Conservation (phyloP, 129 eudicot genomes). For the Helianthus tuberosus region DNA sequence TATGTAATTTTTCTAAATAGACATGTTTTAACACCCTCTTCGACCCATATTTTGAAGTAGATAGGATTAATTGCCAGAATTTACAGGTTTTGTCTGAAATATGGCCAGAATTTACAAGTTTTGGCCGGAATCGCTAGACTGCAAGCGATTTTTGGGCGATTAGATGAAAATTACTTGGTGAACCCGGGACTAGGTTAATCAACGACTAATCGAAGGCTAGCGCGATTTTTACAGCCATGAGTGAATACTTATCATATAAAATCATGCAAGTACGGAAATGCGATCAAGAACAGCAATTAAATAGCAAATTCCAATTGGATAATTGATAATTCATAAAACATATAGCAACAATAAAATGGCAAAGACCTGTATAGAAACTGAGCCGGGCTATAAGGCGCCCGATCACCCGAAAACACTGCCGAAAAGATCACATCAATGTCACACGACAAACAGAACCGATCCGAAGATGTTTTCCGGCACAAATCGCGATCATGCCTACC, state of each 20-base stretch:
- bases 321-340: conserved; percentile 12
- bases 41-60: too few relatives aligned
- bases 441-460: conserved; percentile 68
- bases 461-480: conserved; percentile 51
- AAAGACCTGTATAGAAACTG: conserved; percentile 70
- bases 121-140: too few relatives aligned
- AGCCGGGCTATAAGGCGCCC: conserved; percentile 75
- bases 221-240: too few relatives aligned
- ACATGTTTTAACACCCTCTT: too few relatives aligned
- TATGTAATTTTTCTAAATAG: too few relatives aligned
- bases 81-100: too few relatives aligned
- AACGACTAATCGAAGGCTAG: background rate
- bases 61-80: too few relatives aligned
- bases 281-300: conserved; percentile 1
- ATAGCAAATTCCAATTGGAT: background rate
- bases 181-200: too few relatives aligned
- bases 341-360: conserved; percentile 5
- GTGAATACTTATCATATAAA: background rate
- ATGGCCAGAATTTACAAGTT: too few relatives aligned
- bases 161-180: too few relatives aligned
- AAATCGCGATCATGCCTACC: conserved; percentile 54
- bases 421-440: conserved; percentile 66
- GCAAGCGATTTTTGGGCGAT: too few relatives aligned
- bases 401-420: conserved; percentile 80
- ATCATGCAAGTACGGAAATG: conserved; percentile 14